Percentiles rank a stretch among this genome's conserved stretches.
phyloP scores from a whole-genome alignment of 805 yeast species.

The Priceomyces castillae region DNA sequence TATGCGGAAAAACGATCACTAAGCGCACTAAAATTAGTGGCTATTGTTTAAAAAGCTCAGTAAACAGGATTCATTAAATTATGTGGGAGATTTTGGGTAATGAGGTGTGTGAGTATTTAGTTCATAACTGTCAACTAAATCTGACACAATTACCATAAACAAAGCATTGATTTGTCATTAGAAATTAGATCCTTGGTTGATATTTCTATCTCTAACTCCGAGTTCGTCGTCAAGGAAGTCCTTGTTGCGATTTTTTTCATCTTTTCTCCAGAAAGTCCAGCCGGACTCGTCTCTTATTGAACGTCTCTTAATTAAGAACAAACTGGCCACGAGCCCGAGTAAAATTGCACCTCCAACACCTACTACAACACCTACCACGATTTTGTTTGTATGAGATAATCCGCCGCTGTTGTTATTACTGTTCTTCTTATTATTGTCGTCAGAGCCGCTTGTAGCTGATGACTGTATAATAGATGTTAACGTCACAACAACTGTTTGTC shows the following conservation, averaged over 20 bases:
- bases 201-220: conserved; percentile 47
- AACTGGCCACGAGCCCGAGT: conserved; percentile 31
- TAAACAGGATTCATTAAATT: no score
- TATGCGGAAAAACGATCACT: no score
- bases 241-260: conserved; percentile 40
- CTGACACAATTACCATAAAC: background rate
- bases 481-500: conserved; percentile 40
- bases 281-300: conserved; percentile 30
- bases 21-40: no score
- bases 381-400: conserved; percentile 39
- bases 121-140: no score
- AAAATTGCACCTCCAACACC: conserved; percentile 46
- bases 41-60: no score
- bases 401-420: conserved; percentile 25
- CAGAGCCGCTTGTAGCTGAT: conserved; percentile 14
- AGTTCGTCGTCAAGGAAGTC: conserved; percentile 45
- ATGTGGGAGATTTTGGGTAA: no score
- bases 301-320: conserved; percentile 34
- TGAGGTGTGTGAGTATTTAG: no score
- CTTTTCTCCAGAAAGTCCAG: conserved; percentile 50
- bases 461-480: conserved; percentile 33
- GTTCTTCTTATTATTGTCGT: conserved; percentile 4
- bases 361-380: conserved; percentile 47
- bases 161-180: conserved; percentile 10
- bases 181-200: conserved; percentile 46